A percentile compares a stretch with the other conserved stretches of the same genome.
Conservation (phyloP, 768 basidiomycete species). For the Lentinula lateritia region DNA sequence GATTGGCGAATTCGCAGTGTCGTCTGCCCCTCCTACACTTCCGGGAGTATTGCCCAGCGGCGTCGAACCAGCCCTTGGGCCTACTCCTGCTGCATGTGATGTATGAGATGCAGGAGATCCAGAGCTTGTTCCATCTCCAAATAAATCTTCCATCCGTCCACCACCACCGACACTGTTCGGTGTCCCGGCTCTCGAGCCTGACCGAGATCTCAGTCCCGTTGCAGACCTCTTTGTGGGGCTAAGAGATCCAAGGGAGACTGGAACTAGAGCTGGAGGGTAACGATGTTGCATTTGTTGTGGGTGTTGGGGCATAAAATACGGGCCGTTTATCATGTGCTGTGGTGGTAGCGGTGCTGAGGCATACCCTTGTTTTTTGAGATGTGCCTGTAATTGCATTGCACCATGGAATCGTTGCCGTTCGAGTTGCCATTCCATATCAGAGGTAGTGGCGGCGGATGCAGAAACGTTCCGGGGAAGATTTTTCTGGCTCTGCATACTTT, state of each 20-base stretch:
- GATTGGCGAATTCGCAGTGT: constrained; percentile 15
- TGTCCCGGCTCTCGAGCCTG: neutral
- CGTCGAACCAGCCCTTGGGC: neutral
- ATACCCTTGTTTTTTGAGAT: neutral
- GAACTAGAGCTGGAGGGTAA: neutral
- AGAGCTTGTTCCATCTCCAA: constrained; percentile 4
- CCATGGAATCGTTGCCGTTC: neutral
- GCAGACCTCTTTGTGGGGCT: neutral
- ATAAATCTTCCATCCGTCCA: neutral
- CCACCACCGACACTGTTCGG: neutral
- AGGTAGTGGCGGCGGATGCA: neutral
- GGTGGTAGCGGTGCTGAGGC: neutral
- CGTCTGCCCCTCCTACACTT: constrained; percentile 5
- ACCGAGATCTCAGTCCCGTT: neutral
- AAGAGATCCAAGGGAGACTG: neutral
- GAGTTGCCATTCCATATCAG: neutral
- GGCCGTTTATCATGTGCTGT: neutral
- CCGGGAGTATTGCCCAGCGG: neutral
- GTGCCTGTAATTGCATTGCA: neutral
- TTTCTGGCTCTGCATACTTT: neutral
- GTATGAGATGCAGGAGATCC: constrained; percentile 1
- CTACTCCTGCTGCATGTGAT: neutral
- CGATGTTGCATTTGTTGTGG: neutral
- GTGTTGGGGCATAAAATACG: neutral
- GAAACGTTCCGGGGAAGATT: constrained; percentile 3